Base-by-base conservation (phyloP, 495 filamentous ascomycete species). In the Xylaria flabelliformis region DNA sequence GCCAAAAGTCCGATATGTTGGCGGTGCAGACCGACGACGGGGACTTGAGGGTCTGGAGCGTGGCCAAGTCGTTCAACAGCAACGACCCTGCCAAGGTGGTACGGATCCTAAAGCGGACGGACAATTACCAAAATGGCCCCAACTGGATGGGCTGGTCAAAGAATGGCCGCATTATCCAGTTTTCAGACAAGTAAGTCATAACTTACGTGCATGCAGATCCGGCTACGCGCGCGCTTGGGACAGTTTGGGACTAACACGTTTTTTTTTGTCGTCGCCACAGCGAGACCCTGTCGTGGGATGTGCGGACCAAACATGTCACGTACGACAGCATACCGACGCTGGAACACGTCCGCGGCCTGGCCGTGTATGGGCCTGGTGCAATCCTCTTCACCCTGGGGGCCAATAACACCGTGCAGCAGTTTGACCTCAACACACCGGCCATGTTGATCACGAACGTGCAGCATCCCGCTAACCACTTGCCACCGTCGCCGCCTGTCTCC, bases 91-190 rank as follows among this genome's bases (percentile, higher is more conserved):
- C 91, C 67, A 93, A 93, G 76, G 92, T 97, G 6, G 97, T 98
- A 70, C 87, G 96, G 62, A 90, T 97, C 5, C 82, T 99, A 63
- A 97, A 94, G 82, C 85, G 91, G 75, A 72, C 67, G n/a, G 94
- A 97, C 73, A 88, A 89, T 73, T 92, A 87, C 65, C 83, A 89
- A 41, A 82, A 90, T 15, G 94, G 94, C 12, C 93, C 92, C 24
- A 97, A 97, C 80, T 99, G 95, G 95, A 93, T 97, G 86, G 92
- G 89, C 32, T 99, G 96, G 96, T 98, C 97, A 4, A 98, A 97
- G 83, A 97, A 97, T 83, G 96, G 96, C 36, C 91, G 93, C 74
- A 94, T 99, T 72, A 87, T 99, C 64, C 96, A 99, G 82, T 95
- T 90, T 82, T 89, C 94, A 9, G 94, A 98, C 82, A 90, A 93